phyloP scores from a whole-genome alignment of 352 stramenopile species.

The Phytophthora cactorum region DNA sequence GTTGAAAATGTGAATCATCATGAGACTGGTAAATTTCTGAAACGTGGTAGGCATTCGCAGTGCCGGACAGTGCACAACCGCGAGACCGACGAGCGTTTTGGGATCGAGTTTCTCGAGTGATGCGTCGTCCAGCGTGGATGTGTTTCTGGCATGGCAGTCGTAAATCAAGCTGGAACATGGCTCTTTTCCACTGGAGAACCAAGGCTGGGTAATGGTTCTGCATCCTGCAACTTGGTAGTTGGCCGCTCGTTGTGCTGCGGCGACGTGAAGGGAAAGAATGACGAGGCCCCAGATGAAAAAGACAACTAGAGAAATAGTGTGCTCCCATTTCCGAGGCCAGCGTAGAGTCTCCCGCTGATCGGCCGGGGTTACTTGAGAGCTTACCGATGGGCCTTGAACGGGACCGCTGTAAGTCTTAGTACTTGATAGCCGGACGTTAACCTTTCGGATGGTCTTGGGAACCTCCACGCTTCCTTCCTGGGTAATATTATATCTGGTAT shows the following conservation, averaged over 20 bases:
- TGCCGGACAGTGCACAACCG: neutral
- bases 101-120: neutral
- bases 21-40: neutral
- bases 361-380: neutral
- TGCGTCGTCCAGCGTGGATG: neutral
- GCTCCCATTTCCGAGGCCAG: neutral
- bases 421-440: neutral
- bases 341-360: neutral
- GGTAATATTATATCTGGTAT: neutral
- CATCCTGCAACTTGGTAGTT: neutral
- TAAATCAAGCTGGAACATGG: slow-evolving; percentile 1
- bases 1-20: slow-evolving; percentile 2
- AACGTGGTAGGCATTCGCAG: neutral
- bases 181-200: neutral
- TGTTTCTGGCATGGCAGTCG: neutral
- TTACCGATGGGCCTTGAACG: neutral
- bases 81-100: neutral
- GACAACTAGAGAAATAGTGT: neutral
- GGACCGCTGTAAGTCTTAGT: neutral
- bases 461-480: too few relatives aligned
- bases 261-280: neutral
- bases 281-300: neutral
- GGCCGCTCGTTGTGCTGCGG: neutral
- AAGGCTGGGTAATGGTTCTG: neutral
- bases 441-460: neutral